A percentile compares a stretch with the other conserved stretches of the same genome.
Conservation (phyloP, 2,329 filamentous ascomycete species). For the Pseudodiploospora longispora region DNA sequence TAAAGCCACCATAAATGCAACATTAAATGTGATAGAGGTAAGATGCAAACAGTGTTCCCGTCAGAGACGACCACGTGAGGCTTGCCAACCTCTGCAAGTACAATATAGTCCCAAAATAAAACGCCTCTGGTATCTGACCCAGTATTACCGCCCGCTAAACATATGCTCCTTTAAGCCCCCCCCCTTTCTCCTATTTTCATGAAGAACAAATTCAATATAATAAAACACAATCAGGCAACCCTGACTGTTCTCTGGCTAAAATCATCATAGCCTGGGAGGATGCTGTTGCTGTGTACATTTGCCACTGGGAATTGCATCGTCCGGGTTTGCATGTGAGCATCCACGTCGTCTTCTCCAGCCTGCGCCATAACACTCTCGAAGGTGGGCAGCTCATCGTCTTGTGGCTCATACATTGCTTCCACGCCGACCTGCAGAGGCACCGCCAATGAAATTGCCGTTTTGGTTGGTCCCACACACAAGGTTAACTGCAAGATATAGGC, state of each 20-base stretch:
- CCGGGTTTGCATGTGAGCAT: constrained; percentile 35
- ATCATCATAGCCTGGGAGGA: constrained; percentile 34
- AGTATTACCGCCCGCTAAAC: too few species aligned
- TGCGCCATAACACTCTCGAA: constrained; percentile 41
- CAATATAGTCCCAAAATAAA: too few species aligned
- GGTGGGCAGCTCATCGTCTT: constrained; percentile 32
- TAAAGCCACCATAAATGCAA: too few species aligned
- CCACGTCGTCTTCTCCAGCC: constrained; percentile 34
- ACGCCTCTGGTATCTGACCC: too few species aligned
- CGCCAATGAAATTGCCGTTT: constrained; percentile 34
- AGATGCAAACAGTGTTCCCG: too few species aligned
- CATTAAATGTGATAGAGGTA: too few species aligned
- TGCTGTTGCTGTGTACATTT: constrained; percentile 21
- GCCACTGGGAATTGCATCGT: constrained; percentile 26
- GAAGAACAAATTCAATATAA: neutral
- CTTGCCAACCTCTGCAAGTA: too few species aligned
- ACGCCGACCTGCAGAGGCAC: constrained; percentile 46
- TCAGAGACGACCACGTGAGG: too few species aligned
- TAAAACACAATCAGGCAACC: constrained; percentile 11
- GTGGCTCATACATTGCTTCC: constrained; percentile 25
- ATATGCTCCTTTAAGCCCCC: too few species aligned
- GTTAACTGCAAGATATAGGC: constrained; percentile 45
- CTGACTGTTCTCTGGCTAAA: constrained; percentile 19
- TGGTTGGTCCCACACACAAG: constrained; percentile 34
- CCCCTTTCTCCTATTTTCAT: neutral